Base-by-base conservation (phyloP, 208 protist species). In the Trichomonas gallinae region DNA sequence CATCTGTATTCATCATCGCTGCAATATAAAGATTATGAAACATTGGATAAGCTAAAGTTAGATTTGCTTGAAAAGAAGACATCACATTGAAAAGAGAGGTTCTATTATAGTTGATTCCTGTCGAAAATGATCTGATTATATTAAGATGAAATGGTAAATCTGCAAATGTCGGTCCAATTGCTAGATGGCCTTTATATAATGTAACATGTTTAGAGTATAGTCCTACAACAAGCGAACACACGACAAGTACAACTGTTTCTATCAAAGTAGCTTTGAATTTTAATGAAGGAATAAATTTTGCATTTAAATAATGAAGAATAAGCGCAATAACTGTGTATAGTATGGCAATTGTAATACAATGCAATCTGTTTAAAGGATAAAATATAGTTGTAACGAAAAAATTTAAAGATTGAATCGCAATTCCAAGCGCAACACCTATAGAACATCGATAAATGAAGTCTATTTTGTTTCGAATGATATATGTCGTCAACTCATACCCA, bases 61-160 rank as follows among this genome's bases (percentile, higher is more conserved):
- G 10, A 38, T 51, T 44, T 38, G 87, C 40, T 58, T 58, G 44
- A 93, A 93, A 93, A 51, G n/a, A 51, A 26, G 87, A 51, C 44
- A 11, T 36, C 3, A 93, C 44, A 51, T 51, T 26, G 45, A 93
- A 93, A 15, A 93, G 9, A 48, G 87, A 93, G 1, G 40, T 38
- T 38, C 87, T 23, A 51, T 48, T 48, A 26, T 51, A 51, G 31
- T 93, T 93, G 2, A 48, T 58, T 93, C 87, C 87, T 26, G 42
- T 34, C 38, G 44, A 48, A 36, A 93, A 93, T 49, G 87, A 93
- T 6, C n/a, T 4, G 15, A 93, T 51, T 36, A 93, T 48, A 93
- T 93, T 93, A 9, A 93, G 8, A 42, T 93, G 87, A 51, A 93
- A 93, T 93, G 87, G 87, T 21, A 93, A 38, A 51, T 93, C 87